Conservation (phyloP, 2,329 filamentous ascomycete genomes). For the Cephalotrichum gorgonifer region DNA sequence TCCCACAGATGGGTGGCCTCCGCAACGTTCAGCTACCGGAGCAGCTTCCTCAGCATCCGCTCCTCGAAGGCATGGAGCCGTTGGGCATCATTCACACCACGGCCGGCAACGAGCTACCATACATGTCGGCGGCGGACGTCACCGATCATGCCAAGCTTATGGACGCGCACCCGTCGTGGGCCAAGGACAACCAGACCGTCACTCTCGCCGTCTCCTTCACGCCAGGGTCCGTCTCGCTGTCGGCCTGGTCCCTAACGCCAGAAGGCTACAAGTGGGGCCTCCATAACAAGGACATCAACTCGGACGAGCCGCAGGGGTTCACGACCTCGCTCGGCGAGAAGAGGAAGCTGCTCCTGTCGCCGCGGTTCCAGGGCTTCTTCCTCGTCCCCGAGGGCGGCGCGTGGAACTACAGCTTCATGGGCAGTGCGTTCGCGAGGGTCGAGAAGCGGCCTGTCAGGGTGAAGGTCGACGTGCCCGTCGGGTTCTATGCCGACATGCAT, state of each 20-base stretch:
- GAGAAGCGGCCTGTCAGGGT: slow-evolving; percentile 89
- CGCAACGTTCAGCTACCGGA: slow-evolving; percentile 87
- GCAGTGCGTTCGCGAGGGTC: slow-evolving; percentile 72
- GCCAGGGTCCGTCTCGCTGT: slow-evolving; percentile 87
- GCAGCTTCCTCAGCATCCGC: slow-evolving; percentile 83
- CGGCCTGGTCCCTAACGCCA: slow-evolving; percentile 87
- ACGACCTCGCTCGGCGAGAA: slow-evolving; percentile 88
- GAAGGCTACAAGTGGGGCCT: slow-evolving; percentile 93
- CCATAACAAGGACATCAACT: slow-evolving; percentile 86
- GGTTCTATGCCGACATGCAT: slow-evolving; percentile 89
- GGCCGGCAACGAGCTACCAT: slow-evolving; percentile 86
- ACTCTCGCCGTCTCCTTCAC: slow-evolving; percentile 96
- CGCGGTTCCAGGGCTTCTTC: slow-evolving; percentile 93
- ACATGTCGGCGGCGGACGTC: slow-evolving; percentile 93
- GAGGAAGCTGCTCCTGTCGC: slow-evolving; percentile 83
- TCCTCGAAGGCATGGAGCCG: slow-evolving; percentile 76
- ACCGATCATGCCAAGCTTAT: slow-evolving; percentile 89
- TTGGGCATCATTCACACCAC: slow-evolving; percentile 92
- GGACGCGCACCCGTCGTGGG: slow-evolving; percentile 58
- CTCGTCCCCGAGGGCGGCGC: slow-evolving; percentile 78
- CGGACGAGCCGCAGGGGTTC: slow-evolving; percentile 91
- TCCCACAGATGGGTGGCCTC: slow-evolving; percentile 89
- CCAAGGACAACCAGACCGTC: slow-evolving; percentile 81
- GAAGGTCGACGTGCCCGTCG: slow-evolving; percentile 81
- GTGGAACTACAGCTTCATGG: slow-evolving; percentile 99